These are phyloP conservation scores for Cytospora leucostoma DNA, from an alignment of 2,329 filamentous ascomycete genomes.

Conservation along the genomic window DNA sequence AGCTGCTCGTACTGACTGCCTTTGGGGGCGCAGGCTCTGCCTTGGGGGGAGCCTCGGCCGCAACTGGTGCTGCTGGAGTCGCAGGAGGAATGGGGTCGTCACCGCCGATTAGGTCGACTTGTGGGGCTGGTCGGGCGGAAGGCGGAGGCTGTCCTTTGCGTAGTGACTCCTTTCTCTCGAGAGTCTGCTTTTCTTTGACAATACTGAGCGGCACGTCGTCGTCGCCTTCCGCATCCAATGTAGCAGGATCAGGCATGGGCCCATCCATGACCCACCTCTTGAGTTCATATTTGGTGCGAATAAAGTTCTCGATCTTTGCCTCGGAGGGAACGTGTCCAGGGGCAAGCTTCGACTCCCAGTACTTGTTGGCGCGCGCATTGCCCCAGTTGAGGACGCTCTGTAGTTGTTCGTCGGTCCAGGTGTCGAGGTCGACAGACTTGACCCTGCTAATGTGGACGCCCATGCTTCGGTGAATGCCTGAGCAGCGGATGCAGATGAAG, in stretches of 20 bases:
- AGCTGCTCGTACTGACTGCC: constrained; percentile 78
- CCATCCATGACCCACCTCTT: constrained; percentile 99
- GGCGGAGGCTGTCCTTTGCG: constrained; percentile 55
- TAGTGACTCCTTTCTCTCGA: constrained; percentile 60
- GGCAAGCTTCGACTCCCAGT: constrained; percentile 96
- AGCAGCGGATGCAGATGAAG: constrained; percentile 97
- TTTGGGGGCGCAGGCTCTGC: constrained; percentile 67
- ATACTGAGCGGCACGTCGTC: constrained; percentile 72
- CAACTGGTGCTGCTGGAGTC: constrained; percentile 69
- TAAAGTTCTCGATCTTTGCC: constrained; percentile 99
- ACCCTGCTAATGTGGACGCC: constrained; percentile 97
- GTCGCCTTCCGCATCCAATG: constrained; percentile 79
- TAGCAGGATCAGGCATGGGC: constrained; percentile 87
- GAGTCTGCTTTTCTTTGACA: constrained; percentile 66
- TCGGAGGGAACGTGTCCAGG: constrained; percentile 91
- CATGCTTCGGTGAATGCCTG: constrained; percentile 97
- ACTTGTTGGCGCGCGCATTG: constrained; percentile 95
- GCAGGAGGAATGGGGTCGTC: constrained; percentile 69
- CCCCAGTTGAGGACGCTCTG: constrained; percentile 95
- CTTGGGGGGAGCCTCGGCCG: constrained; percentile 59
- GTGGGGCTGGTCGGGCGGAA: constrained; percentile 41
- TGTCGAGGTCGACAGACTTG: constrained; percentile 96
- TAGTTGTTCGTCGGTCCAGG: constrained; percentile 98
- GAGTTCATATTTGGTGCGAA: constrained; percentile 97
- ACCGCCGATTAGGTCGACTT: constrained; percentile 82